Percentiles rank a stretch among this genome's conserved stretches.
Evolutionary conservation across 73 alveolate species (phyloP).

Genomic region (Tetrahymena elliotti): DNA sequence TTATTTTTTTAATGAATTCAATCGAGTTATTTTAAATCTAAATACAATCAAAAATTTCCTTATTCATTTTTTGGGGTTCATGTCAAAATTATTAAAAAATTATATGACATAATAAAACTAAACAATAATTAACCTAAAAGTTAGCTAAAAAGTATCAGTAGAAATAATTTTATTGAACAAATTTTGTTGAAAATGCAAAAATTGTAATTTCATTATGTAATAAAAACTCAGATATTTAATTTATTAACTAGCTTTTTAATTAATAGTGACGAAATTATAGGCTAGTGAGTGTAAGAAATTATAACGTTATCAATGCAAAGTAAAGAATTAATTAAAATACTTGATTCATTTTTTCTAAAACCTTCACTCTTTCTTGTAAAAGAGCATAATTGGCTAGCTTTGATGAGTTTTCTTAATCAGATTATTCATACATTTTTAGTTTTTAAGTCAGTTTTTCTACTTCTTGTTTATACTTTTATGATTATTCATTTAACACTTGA

Average conservation of each 20-base stretch:
- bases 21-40: neutral
- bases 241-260: no score
- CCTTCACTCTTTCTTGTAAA: neutral
- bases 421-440: neutral
- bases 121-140: no score
- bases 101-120: no score
- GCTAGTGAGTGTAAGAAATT: neutral
- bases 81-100: no score
- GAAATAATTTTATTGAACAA: no score
- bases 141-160: no score
- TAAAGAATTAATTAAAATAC: neutral
- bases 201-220: no score
- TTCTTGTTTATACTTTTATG: neutral
- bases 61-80: neutral
- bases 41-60: neutral
- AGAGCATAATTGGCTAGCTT: neutral
- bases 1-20: neutral
- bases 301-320: neutral
- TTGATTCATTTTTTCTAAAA: neutral
- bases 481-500: neutral
- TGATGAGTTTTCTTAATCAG: neutral
- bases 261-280: neutral
- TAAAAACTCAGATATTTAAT: no score
- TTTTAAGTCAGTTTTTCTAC: neutral
- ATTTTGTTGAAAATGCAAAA: no score